Conservation (phyloP, 345 rosid genomes). For the Balakata baccata region DNA sequence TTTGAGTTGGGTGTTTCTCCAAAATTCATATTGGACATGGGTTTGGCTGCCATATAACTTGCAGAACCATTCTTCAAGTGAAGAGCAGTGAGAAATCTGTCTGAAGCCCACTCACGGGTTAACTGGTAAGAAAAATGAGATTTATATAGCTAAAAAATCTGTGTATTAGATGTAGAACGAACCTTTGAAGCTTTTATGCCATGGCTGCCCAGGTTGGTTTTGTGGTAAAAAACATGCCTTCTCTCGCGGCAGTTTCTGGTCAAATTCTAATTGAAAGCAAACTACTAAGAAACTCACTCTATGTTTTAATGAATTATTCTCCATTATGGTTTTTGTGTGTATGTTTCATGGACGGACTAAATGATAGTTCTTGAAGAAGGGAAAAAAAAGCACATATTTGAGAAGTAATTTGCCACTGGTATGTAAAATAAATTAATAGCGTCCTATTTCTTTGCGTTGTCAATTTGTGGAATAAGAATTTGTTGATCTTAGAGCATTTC, state of each 20-base stretch:
- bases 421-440: not conserved
- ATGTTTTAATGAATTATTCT: constrained; percentile 21
- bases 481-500: no score
- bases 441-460: not conserved
- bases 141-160: constrained; percentile 35
- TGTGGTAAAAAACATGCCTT: constrained; percentile 57
- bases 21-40: constrained; percentile 21
- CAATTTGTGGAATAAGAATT: not conserved
- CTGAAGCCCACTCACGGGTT: constrained; percentile 24
- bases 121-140: constrained; percentile 23
- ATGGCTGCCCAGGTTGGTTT: constrained; percentile 97
- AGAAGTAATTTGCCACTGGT: not conserved
- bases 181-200: constrained; percentile 36
- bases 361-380: constrained; percentile 14
- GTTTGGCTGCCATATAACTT: constrained; percentile 19
- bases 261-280: constrained; percentile 25
- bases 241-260: constrained; percentile 91
- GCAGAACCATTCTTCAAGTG: constrained; percentile 28
- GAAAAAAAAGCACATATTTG: not conserved
- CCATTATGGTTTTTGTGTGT: constrained; percentile 33
- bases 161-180: constrained; percentile 49
- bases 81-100: constrained; percentile 36
- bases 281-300: constrained; percentile 25
- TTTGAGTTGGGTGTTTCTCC: constrained; percentile 16
- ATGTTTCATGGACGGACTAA: constrained; percentile 13